Evolutionary conservation across 108 stramenopile genomes (phyloP).

Genomic region (Nannochloropsis gaditana): DNA sequence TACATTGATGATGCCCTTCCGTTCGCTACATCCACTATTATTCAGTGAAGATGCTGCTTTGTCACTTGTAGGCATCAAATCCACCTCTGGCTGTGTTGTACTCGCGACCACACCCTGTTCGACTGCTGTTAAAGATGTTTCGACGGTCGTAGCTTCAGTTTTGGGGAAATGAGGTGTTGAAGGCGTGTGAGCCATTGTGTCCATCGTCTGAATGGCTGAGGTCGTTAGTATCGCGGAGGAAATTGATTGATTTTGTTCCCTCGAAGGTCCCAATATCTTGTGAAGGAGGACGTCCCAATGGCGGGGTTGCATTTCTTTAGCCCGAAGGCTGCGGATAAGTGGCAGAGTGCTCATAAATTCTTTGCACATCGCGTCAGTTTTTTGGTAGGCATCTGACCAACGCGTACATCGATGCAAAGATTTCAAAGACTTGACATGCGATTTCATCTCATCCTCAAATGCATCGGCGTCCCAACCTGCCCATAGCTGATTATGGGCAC

Average conservation of each 20-base stretch:
- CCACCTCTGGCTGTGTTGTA: not conserved
- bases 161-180: not conserved
- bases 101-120: too few species aligned
- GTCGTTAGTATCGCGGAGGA: not conserved
- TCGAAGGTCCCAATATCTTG: not conserved
- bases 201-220: not conserved
- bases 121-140: too few species aligned
- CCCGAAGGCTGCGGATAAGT: constrained; percentile 59
- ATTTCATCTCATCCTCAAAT: constrained; percentile 65
- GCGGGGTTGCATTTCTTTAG: constrained; percentile 65
- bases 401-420: constrained; percentile 55
- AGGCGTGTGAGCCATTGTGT: not conserved
- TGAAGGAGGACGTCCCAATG: constrained; percentile 65
- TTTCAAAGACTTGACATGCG: constrained; percentile 61
- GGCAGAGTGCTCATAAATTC: constrained; percentile 72
- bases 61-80: not conserved
- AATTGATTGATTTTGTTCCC: not conserved
- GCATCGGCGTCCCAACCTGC: constrained; percentile 55
- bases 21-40: too few species aligned
- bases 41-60: not conserved
- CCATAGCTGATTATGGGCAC: constrained; percentile 60
- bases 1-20: too few species aligned
- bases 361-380: constrained; percentile 60
- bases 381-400: constrained; percentile 60
- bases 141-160: not conserved